These are phyloP conservation scores for Lichtheimia hyalospora DNA, from an alignment of 371 early-diverging fungal genomes.

Conservation along the genomic window DNA sequence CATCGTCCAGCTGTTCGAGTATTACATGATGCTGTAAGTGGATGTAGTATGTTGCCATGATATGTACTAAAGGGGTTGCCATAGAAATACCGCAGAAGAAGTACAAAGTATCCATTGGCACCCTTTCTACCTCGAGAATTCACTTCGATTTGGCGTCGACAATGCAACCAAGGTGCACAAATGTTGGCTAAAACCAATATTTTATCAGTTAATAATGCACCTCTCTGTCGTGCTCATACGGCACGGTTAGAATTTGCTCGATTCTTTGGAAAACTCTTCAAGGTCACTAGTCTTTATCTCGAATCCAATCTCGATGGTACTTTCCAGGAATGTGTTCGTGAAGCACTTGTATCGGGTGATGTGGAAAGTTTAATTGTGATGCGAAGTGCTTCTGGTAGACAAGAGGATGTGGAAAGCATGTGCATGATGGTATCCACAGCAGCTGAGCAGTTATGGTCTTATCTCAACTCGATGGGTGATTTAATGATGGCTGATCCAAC, in stretches of 20 bases:
- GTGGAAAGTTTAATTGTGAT: constrained; percentile 38
- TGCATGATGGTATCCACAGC: constrained; percentile 43
- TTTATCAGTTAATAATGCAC: not conserved
- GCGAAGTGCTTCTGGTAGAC: constrained; percentile 35
- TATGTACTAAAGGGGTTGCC: not conserved
- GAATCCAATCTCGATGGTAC: constrained; percentile 49
- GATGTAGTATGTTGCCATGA: not conserved
- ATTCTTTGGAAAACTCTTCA: constrained; percentile 44
- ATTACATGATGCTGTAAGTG: constrained; percentile 47
- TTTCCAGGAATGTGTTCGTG: constrained; percentile 47
- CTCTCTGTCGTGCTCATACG: not conserved
- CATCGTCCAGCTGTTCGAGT: constrained; percentile 43
- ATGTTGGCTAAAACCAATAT: not conserved
- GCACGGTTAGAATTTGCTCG: constrained; percentile 33
- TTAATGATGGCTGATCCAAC: constrained; percentile 33
- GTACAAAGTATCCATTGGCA: constrained; percentile 48
- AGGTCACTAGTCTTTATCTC: constrained; percentile 41
- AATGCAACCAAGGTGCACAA: constrained; percentile 27
- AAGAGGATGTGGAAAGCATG: constrained; percentile 41
- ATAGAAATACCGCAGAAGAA: constrained; percentile 51
- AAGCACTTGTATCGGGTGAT: constrained; percentile 44
- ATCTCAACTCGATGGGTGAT: constrained; percentile 39
- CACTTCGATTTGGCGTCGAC: constrained; percentile 38
- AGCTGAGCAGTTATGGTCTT: constrained; percentile 39
- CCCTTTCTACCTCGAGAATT: constrained; percentile 52